Base-by-base conservation (phyloP, 345 rosid genomes). In the Eucalyptus curtisii region DNA sequence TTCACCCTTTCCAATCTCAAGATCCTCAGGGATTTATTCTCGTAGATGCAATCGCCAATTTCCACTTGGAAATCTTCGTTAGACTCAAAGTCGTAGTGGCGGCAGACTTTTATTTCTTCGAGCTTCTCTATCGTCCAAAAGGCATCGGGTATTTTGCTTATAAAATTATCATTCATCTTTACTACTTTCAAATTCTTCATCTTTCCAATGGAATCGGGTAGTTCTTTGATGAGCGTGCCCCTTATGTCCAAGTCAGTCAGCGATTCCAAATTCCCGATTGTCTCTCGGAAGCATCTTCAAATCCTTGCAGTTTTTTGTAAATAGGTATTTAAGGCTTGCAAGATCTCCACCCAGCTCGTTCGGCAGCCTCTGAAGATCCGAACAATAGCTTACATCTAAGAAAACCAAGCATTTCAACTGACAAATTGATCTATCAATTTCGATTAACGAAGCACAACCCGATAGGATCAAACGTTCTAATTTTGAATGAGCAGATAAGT, bases 1-100 rank as follows among this genome's bases (percentile, higher is more conserved):
- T 3, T 6, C 0, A n/a, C n/a, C n/a, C n/a, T 0, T 0, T 15
- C 6, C 27, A 55, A 4, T 20, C 5, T 0, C 61, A 55, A 53
- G 27, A 53, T 53, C 27, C 59, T 53, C 25, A 22, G 5, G 27
- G 59, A 53, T 22, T 0, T 27, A 53, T 8, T 53, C 4, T 12
- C 4, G 8, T 1, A 55, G 1, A 55, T 55, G 30, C 3, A 0
- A 55, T 55, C 4, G 27, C 30, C 61, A 0, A 55, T 24, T 24
- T 24, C 5, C 59, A 20, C n/a, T n/a, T n/a, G n/a, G n/a, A n/a
- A n/a, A n/a, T n/a, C n/a, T n/a, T n/a, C n/a, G n/a, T n/a, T n/a
- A n/a, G n/a, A n/a, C n/a, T n/a, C n/a, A n/a, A n/a, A n/a, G n/a
- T n/a, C n/a, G n/a, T n/a, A n/a, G n/a, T n/a, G n/a, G n/a, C n/a